Conservation (phyloP, 257 asterid species). For the Nicotiana otophora region DNA sequence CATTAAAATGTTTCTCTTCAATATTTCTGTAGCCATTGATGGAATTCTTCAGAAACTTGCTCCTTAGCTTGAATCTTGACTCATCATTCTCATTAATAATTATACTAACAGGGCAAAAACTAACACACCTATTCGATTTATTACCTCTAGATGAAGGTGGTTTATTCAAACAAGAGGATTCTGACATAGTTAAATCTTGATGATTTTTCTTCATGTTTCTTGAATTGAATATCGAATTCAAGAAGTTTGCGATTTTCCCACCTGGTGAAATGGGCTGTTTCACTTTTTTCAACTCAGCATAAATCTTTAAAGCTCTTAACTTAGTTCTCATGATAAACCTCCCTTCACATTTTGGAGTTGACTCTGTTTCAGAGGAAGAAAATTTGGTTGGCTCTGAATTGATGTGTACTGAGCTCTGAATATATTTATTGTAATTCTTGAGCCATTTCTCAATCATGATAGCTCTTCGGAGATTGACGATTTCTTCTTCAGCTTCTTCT, state of each 20-base stretch:
- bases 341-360: slow-evolving; percentile 17
- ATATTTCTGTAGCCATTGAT: slow-evolving; percentile 29
- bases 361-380: slow-evolving; percentile 1
- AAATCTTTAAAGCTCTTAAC: slow-evolving; percentile 30
- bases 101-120: slow-evolving; percentile 62
- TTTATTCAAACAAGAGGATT: slow-evolving; percentile 47
- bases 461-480: neutral
- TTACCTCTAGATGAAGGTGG: slow-evolving; percentile 31
- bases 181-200: slow-evolving; percentile 36
- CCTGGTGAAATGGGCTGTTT: slow-evolving; percentile 58
- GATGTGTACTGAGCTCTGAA: neutral
- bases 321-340: slow-evolving; percentile 22
- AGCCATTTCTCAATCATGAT: slow-evolving; percentile 4
- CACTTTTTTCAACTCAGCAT: slow-evolving; percentile 39
- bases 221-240: slow-evolving; percentile 60
- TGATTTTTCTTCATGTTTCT: slow-evolving; percentile 40
- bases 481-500: neutral
- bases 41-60: slow-evolving; percentile 45
- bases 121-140: slow-evolving; percentile 59
- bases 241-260: slow-evolving; percentile 43
- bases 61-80: slow-evolving; percentile 26
- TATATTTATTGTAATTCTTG: neutral
- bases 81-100: slow-evolving; percentile 35
- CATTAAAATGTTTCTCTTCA: slow-evolving; percentile 26
- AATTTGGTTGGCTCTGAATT: neutral